Evolutionary conservation across 1,139 yeast genomes (phyloP).

Genomic region (Diutina neorugosa): DNA sequence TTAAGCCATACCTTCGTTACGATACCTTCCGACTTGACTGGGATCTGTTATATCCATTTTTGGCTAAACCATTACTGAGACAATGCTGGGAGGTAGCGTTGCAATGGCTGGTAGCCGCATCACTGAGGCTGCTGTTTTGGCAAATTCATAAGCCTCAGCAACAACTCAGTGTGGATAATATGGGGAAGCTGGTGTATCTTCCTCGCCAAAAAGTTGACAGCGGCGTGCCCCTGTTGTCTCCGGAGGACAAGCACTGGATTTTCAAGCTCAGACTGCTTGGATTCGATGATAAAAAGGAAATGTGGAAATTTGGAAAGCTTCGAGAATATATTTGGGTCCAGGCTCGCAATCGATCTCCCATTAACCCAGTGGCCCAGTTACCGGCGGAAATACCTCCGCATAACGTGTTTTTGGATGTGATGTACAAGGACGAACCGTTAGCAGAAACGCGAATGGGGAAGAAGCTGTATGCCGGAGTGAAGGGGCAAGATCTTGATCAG

Average conservation of each 20-base stretch:
- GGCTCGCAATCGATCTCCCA: constrained; percentile 6
- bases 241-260: constrained; percentile 70
- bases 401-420: constrained; percentile 56
- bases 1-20: constrained; percentile 65
- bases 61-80: constrained; percentile 55
- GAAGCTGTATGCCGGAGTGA: not conserved
- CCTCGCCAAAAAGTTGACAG: constrained; percentile 9
- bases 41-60: constrained; percentile 50
- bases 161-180: not conserved
- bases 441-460: constrained; percentile 11
- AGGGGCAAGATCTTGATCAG: constrained; percentile 10
- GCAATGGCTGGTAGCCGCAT: constrained; percentile 60
- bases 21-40: constrained; percentile 62
- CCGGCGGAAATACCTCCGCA: constrained; percentile 28
- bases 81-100: constrained; percentile 54
- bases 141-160: not conserved
- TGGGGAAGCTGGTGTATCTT: constrained; percentile 30
- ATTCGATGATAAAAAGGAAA: constrained; percentile 43
- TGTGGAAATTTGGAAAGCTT: constrained; percentile 72
- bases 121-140: constrained; percentile 61
- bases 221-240: constrained; percentile 22
- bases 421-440: constrained; percentile 32
- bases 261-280: constrained; percentile 61
- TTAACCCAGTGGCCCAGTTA: constrained; percentile 8
- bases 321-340: constrained; percentile 46